Evolutionary conservation across 2,329 filamentous ascomycete species (phyloP), one percentile per base, ranked within the genome.

Genomic region (Beauveria asiatica): DNA sequence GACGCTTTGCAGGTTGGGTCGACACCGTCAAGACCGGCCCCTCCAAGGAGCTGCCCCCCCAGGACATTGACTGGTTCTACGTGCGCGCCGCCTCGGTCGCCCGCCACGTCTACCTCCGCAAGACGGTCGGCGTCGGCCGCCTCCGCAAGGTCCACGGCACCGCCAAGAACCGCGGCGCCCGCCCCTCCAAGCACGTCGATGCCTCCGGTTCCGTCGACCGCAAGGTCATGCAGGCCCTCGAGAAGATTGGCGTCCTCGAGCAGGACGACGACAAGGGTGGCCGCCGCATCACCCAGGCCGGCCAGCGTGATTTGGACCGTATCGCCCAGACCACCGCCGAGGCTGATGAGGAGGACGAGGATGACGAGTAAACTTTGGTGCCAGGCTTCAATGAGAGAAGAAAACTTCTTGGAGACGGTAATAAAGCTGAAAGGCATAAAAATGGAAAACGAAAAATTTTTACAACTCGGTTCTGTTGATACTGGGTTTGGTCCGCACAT

Each of bases 231-330:
- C 94, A 99, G 85, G 83, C 92, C 65, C 89, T 99, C 62, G 94
- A 97, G 89, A 97, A 97, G 89, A 97, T 99, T 73, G 92, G 93
- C 78, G 92, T 99, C 71, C 83, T 99, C 65, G 94, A 99, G 88
- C 83, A 89, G 75, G 93, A 97, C 73, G 93, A 97, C 85, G 93
- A 97, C 70, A 96, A 96, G 86, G 94, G 94, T 80, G 94, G 94
- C 74, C 90, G 94, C 76, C 88, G 94, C 78, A 97, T 99, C 82
- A 97, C 94, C 73, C 92, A 97, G 85, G 86, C 87, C 74, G 94
- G 94, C 76, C 92, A 97, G 87, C 90, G 94, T 84, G 94, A 99
- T 89, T 85, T 99, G 85, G 94, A 97, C 84, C 93, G 85, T 81
- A 92, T 93, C 72, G 89, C 89, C 74, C 87, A 89, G 82, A 92